Conservation (phyloP, 2,329 filamentous ascomycete species). For the Sporothrix mexicana region DNA sequence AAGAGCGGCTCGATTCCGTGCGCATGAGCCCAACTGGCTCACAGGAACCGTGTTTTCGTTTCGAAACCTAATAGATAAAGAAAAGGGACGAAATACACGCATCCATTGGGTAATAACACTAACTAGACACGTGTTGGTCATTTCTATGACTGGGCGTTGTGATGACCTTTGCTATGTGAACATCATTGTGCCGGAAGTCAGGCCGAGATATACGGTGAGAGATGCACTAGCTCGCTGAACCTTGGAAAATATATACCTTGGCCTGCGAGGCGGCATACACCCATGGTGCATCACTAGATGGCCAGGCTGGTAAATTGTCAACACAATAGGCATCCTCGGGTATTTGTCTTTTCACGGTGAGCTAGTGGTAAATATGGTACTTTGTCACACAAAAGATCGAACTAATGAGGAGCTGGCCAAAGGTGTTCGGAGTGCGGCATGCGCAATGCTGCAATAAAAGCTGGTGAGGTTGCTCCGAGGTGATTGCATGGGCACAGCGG, state of each 20-base stretch:
- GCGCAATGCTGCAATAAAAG: neutral
- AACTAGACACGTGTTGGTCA: constrained; percentile 9
- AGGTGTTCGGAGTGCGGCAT: neutral
- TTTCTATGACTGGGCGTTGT: neutral
- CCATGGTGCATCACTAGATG: neutral
- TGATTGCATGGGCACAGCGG: constrained; percentile 9
- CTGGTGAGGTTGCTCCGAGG: neutral
- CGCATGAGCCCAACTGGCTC: neutral
- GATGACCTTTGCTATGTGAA: neutral
- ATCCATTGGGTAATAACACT: neutral
- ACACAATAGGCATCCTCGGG: neutral
- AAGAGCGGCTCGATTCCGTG: neutral
- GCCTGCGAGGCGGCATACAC: constrained; percentile 13
- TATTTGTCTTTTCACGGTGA: neutral
- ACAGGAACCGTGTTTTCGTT: neutral
- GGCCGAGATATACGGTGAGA: constrained; percentile 27
- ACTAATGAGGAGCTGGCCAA: neutral
- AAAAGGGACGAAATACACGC: neutral
- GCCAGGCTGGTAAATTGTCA: neutral
- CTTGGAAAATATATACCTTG: neutral
- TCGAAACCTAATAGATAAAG: constrained; percentile 1
- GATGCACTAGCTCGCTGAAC: neutral
- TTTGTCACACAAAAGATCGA: neutral
- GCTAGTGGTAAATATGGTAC: neutral
- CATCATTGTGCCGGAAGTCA: constrained; percentile 1